phyloP scores from a whole-genome alignment of 2,329 filamentous ascomycete genomes.

The Gaeumannomyces sp. region DNA sequence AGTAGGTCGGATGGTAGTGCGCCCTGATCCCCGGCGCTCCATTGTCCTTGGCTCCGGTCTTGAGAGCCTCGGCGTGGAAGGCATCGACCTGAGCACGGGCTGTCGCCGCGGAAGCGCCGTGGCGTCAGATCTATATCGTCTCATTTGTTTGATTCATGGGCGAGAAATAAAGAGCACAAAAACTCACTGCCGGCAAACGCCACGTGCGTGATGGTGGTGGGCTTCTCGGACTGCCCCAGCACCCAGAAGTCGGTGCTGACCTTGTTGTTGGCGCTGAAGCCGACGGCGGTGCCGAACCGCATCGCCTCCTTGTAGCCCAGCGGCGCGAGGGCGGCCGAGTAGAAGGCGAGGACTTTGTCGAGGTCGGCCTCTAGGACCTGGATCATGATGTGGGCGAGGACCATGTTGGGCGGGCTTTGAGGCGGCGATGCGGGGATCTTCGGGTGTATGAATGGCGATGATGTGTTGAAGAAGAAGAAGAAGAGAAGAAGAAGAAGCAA shows the following conservation, averaged over 20 bases:
- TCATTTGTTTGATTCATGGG: too few relatives aligned
- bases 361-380: constrained; percentile 3
- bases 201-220: constrained; percentile 7
- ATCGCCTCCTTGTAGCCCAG: constrained; percentile 11
- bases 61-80: constrained; percentile 37
- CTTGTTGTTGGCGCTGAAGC: background rate
- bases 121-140: background rate
- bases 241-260: constrained; percentile 10
- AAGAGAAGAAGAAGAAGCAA: too few relatives aligned
- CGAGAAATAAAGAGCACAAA: background rate
- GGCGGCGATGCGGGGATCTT: background rate
- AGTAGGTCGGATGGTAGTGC: constrained; percentile 41
- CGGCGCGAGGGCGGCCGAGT: constrained; percentile 10
- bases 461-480: too few relatives aligned
- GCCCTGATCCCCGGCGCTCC: constrained; percentile 39
- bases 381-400: constrained; percentile 10
- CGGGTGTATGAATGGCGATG: too few relatives aligned
- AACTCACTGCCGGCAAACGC: constrained; percentile 4
- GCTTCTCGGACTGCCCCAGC: constrained; percentile 1
- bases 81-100: constrained; percentile 35
- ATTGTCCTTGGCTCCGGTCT: constrained; percentile 40
- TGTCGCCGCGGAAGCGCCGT: constrained; percentile 14
- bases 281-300: constrained; percentile 2
- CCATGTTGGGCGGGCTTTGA: constrained; percentile 5
- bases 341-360: constrained; percentile 9